phyloP scores from a whole-genome alignment of 1,284 basidiomycete species.

The Vanrija humicola region DNA sequence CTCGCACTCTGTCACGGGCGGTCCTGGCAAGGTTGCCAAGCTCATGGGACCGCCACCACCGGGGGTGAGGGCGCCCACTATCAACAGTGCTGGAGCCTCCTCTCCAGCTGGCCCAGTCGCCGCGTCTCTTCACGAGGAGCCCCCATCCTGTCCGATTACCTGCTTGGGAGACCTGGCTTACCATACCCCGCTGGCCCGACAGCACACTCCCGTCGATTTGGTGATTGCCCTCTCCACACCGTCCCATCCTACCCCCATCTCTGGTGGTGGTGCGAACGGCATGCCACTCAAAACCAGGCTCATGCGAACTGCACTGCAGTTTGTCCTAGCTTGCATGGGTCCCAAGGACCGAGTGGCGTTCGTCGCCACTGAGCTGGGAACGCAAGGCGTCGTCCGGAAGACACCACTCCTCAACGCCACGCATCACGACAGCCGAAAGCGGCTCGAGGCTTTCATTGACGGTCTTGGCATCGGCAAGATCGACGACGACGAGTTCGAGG shows the following conservation, averaged over 20 bases:
- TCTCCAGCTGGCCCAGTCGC: too few species aligned
- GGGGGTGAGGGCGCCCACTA: too few species aligned
- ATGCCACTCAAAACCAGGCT: constrained; percentile 70
- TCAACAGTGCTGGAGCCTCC: too few species aligned
- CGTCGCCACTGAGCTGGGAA: constrained; percentile 80
- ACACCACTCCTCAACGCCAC: constrained; percentile 80
- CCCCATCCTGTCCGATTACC: neutral
- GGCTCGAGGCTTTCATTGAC: constrained; percentile 73
- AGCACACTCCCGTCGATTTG: constrained; percentile 84
- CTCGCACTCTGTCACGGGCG: too few species aligned
- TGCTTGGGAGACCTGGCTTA: constrained; percentile 31
- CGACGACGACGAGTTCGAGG: constrained; percentile 57
- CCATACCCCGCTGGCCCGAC: constrained; percentile 56
- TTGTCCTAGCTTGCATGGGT: constrained; percentile 70
- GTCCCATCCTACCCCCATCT: constrained; percentile 50
- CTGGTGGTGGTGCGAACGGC: constrained; percentile 58
- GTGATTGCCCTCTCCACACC: constrained; percentile 88
- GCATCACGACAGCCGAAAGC: constrained; percentile 61
- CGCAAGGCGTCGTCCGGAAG: constrained; percentile 74
- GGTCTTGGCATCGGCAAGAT: constrained; percentile 54
- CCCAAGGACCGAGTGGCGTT: constrained; percentile 73
- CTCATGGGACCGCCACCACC: neutral
- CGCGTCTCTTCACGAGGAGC: neutral
- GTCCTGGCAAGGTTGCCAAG: neutral
- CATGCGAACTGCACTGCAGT: constrained; percentile 77